Conservation (phyloP, 208 protist species). For the Hexamita inflata region DNA sequence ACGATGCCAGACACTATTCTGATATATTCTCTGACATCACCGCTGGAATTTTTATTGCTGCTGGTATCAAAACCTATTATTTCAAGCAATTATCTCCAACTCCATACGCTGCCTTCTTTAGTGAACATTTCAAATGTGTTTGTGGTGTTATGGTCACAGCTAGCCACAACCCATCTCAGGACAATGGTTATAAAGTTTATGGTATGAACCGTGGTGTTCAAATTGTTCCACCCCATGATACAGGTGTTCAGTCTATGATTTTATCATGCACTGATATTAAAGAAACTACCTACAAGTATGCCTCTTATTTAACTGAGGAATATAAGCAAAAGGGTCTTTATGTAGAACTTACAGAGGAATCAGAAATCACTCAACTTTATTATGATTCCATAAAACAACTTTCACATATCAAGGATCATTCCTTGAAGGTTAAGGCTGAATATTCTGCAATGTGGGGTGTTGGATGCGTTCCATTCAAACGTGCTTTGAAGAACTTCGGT, state of each 20-base stretch:
- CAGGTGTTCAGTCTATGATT: constrained; percentile 65
- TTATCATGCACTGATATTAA: constrained; percentile 58
- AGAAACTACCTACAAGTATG: neutral
- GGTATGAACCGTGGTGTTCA: constrained; percentile 50
- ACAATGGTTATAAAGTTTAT: constrained; percentile 94
- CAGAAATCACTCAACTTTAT: neutral
- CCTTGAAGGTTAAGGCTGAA: constrained; percentile 36
- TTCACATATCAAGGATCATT: neutral
- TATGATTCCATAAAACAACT: too few relatives aligned
- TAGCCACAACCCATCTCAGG: constrained; percentile 86
- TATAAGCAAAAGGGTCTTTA: neutral
- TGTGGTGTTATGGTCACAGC: constrained; percentile 44
- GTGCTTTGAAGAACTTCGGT: constrained; percentile 56
- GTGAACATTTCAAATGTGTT: constrained; percentile 13
- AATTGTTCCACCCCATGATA: constrained; percentile 78
- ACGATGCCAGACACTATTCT: constrained; percentile 32
- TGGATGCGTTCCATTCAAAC: constrained; percentile 59
- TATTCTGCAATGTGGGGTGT: constrained; percentile 80
- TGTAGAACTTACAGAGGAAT: neutral
- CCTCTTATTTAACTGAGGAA: neutral
- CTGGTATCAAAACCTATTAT: constrained; percentile 15
- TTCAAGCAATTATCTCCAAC: constrained; percentile 23
- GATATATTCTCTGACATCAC: constrained; percentile 35
- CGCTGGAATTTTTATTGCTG: constrained; percentile 24
- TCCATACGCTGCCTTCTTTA: constrained; percentile 30